phyloP scores from a whole-genome alignment of 129 eudicot species.

The Centrapalus pauciflorus region DNA sequence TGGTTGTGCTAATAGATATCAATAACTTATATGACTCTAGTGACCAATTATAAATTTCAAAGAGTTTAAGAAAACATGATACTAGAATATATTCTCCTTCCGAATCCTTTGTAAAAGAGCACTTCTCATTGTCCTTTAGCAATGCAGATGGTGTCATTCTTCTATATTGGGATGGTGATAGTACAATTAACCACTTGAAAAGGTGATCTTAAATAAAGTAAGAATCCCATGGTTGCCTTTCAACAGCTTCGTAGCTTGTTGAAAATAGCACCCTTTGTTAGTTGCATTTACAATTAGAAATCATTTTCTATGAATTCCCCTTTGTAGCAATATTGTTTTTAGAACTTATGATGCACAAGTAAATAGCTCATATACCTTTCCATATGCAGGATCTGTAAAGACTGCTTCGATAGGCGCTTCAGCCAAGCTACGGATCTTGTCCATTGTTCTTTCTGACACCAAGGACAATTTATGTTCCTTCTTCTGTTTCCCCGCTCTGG shows the following conservation, averaged over 20 bases:
- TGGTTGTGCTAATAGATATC: too few relatives aligned
- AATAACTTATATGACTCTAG: constrained; percentile 1
- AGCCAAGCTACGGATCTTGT: constrained; percentile 62
- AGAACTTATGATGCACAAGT: neutral
- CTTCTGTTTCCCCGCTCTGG: constrained; percentile 80
- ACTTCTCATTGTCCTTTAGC: neutral
- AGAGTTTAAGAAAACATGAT: neutral
- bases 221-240: neutral
- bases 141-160: neutral
- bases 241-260: neutral
- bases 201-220: neutral
- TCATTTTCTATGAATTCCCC: neutral
- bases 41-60: neutral
- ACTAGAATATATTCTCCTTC: neutral
- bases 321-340: neutral
- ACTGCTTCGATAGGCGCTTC: constrained; percentile 78
- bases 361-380: constrained; percentile 51
- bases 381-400: constrained; percentile 89
- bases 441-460: constrained; percentile 67
- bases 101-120: neutral
- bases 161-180: neutral
- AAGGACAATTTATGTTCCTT: constrained; percentile 69
- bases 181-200: neutral
- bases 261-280: neutral
- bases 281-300: neutral